Evolutionary conservation across 164 flowering plant genomes (phyloP), one percentile per base, ranked within the genome.

Genomic region (Berberis vulgaris): DNA sequence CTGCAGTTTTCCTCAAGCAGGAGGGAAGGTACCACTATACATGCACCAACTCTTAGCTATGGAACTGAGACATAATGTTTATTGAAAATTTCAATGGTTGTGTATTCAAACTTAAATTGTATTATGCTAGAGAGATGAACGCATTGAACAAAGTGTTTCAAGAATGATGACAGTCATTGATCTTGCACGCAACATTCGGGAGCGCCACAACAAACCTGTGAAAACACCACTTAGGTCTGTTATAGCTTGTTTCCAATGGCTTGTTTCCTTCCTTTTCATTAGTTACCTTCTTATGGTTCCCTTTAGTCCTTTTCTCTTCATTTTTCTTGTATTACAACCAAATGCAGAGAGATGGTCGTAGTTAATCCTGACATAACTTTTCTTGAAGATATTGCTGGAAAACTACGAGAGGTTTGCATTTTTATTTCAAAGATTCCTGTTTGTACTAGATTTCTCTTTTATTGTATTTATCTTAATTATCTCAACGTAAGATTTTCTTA

Each of bases 111-210:
- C 58, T 10, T 38, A 53, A 26, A 26, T 26, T 26, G 26, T 26
- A n/a, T 46, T 60, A 1, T 73, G 7, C 45, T 64, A 91, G 97
- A 76, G 86, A 67, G 94, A 70, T 41, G 90, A 83, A 59, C 86
- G 91, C 43, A 91, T 95, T 75, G 99, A 91, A 74, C 81, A 72
- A 75, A 95, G 97, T 82, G 99, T 95, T 59, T 60, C 80, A 59
- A 85, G 97, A 66, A 95, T 95, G 97, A 95, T 82, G 88, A 95
- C 83, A 7, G 80, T 91, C 64, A 89, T 95, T 78, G 99, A 95
- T 79, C 96, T 87, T 69, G 97, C 90, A 7, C 89, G 99, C 5
- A 95, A 87, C 65, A 91, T 91, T 53, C 96, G 99, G 46, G 97
- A 91, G 72, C 91, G 95, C 12, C 91, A 95, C 73, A 86, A 84